Base-by-base conservation (phyloP, 73 alveolate species). In the Uronychia setigera region DNA sequence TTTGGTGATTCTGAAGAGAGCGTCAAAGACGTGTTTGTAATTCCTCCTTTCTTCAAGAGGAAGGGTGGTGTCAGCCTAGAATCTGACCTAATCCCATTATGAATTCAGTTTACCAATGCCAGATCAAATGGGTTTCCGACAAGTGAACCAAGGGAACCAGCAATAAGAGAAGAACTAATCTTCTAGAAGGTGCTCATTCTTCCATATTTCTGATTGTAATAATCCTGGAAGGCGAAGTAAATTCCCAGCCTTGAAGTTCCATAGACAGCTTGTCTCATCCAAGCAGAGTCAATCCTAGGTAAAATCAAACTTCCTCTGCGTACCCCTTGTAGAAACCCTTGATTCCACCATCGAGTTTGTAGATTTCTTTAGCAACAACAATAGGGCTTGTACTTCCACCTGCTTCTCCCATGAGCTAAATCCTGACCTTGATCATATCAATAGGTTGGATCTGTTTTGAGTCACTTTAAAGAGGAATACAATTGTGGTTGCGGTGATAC, bases 51-150 rank as follows among this genome's bases (percentile, higher is more conserved):
- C 86, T 27, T 74, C 93, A 0, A 74, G 82, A 27, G 99, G 99
- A 29, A 94, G 93, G 33, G 94, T 81, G 13, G 90, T 46, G 88
- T 96, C 99, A 29, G 97, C 83, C 76, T 96, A 91, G 91, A 96
- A 59, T 78, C 99, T 81, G n/a, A n/a, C n/a, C n/a, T n/a, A n/a
- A 92, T 25, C 27, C 1, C 13, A 35, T 0, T 14, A n/a, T n/a
- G n/a, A n/a, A n/a, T 9, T 76, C 1, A 29, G 26, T 57, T n/a
- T 5, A 96, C 92, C 75, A 96, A 60, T 1, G 94, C 92, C 33
- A 96, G 80, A 85, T 96, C 99, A 26, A 97, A 89, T 27, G 99
- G 99, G 59, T 92, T 94, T 19, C 99, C 99, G 29, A 96, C 88
- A 26, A 89, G 58, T 19, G 98, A 93, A 1, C 98, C 99, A 31